Evolutionary conservation across 1,284 basidiomycete species (phyloP).

Genomic region (Ganoderma boninense): DNA sequence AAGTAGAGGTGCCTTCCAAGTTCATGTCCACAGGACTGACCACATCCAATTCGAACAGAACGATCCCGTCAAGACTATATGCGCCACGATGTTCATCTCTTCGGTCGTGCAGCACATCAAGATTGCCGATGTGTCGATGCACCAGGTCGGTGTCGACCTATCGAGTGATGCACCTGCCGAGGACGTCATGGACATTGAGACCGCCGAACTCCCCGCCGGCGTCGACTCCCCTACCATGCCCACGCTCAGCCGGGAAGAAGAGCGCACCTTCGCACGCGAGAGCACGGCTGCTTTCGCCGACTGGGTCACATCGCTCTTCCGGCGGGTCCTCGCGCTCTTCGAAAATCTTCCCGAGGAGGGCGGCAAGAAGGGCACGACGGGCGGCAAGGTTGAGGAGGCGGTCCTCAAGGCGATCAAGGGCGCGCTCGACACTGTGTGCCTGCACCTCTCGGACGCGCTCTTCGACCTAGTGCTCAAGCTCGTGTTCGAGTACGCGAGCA

Average conservation of each 20-base stretch:
- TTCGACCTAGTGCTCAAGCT: constrained; percentile 90
- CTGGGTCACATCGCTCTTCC: constrained; percentile 91
- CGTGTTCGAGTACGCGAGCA: constrained; percentile 88
- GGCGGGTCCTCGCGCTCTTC: constrained; percentile 87
- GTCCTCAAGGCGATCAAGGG: constrained; percentile 86
- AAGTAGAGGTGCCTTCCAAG: constrained; percentile 32
- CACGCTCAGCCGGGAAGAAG: constrained; percentile 71
- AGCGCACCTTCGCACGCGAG: constrained; percentile 77
- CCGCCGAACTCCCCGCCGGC: constrained; percentile 59
- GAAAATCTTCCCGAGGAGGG: constrained; percentile 96
- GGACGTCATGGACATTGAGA: constrained; percentile 62
- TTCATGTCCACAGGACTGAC: not conserved
- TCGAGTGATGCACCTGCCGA: constrained; percentile 61
- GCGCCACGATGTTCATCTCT: constrained; percentile 82
- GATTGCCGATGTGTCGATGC: constrained; percentile 80
- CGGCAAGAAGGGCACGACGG: constrained; percentile 80
- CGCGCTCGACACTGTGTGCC: constrained; percentile 87
- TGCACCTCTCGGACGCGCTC: constrained; percentile 87
- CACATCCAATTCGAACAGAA: constrained; percentile 59
- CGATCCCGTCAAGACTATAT: constrained; percentile 92
- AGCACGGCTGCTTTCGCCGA: constrained; percentile 88
- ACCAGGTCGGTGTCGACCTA: constrained; percentile 61
- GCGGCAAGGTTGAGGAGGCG: constrained; percentile 87
- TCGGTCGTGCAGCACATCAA: constrained; percentile 83
- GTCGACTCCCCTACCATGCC: constrained; percentile 58